Percentiles rank a stretch among this genome's conserved stretches.
Conservation (phyloP, 768 basidiomycete species). For the Russula ochroleuca region DNA sequence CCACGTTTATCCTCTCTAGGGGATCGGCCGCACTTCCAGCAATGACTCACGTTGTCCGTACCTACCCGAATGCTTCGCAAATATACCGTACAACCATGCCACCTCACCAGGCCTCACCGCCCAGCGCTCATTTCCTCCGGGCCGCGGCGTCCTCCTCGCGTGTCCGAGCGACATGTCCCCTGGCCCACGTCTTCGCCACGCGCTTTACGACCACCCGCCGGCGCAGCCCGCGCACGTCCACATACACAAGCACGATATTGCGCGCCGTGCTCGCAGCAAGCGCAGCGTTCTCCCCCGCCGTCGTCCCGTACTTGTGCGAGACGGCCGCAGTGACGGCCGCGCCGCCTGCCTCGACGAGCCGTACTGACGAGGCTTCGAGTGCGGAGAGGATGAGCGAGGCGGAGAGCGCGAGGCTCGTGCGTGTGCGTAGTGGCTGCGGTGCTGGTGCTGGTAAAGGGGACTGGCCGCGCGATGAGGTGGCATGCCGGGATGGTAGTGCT, state of each 20-base stretch:
- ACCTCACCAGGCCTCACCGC: not conserved
- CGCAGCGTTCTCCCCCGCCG: constrained; percentile 21
- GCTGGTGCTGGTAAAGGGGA: constrained; percentile 11
- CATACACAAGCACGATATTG: constrained; percentile 27
- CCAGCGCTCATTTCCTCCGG: not conserved
- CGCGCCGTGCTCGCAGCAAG: constrained; percentile 21
- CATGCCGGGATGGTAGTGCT: not conserved
- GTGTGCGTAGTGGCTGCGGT: not conserved
- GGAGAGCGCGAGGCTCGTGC: constrained; percentile 19
- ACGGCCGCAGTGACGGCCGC: constrained; percentile 26
- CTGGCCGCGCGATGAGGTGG: not conserved
- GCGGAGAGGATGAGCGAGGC: constrained; percentile 24
- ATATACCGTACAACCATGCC: not conserved
- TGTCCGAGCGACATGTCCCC: not conserved
- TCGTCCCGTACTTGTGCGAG: constrained; percentile 22
- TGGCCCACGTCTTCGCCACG: constrained; percentile 15
- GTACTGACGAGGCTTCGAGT: constrained; percentile 8
- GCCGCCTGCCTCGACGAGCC: constrained; percentile 21
- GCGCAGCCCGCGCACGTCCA: constrained; percentile 23
- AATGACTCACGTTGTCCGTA: not conserved
- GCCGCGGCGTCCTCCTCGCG: not conserved
- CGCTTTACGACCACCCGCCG: constrained; percentile 22
- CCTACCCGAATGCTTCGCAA: not conserved
- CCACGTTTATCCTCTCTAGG: too few species aligned
- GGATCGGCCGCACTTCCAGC: not conserved